Base-by-base conservation (phyloP, 768 basidiomycete genomes). In the Hypholoma fasciculare region DNA sequence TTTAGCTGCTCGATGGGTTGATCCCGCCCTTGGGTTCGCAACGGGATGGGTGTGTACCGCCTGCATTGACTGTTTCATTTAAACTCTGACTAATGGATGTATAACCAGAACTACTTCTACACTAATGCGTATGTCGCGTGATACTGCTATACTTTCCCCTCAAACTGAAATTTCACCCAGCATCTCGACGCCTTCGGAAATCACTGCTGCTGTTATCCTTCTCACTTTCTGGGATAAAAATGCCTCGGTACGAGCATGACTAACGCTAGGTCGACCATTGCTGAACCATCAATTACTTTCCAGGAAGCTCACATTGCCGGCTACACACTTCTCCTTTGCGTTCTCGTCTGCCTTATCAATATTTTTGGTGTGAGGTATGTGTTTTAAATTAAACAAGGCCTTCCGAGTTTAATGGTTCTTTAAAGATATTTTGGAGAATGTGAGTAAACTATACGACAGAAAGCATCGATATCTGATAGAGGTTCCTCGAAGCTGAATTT, bases 171-270 rank as follows among this genome's bases (percentile, higher is more conserved):
- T 20, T 39, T 19, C 1, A 51, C 36, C 27, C 49, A 82, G 81
- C n/a, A 85, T 88, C 53, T 79, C 86, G 1, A 77, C 84, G 0
- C 89, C 89, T 8, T 84, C 86, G n/a, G 90, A 92, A 73, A 79
- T 94, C 54, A 85, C 85, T 1, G 90, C 90, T 1, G 84, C 88
- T 8, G 79, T 83, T 13, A 79, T 92, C 51, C 70, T 94, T 9
- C 75, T 92, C 56, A 77, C 82, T 6, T 92, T 86, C 74, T 92
- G 90, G 90, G 86, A 89, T 70, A 61, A 71, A 27, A 75, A 87
- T 62, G 56, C 56, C 11, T 26, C 48, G 12, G 85, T 86, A 59
- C 56, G 77, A 69, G 6, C 38, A 49, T n/a, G 3, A 11, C 23
- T 49, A 17, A 16, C 19, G 6, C 30, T 46, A 14, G 17, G 5